Conservation (phyloP, 83 land plant genomes). For the Picea mariana region DNA sequence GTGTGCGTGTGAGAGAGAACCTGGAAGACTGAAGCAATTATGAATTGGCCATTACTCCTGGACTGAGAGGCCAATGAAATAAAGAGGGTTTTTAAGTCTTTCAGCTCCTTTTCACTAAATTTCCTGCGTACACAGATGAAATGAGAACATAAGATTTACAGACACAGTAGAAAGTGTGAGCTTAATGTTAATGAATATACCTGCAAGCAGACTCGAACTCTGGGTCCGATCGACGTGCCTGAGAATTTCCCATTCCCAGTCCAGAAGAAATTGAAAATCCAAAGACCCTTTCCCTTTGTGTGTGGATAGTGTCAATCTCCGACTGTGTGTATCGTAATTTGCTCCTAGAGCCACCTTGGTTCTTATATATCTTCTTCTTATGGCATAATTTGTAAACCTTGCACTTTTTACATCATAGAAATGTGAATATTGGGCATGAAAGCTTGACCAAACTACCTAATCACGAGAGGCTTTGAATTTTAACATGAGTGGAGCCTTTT, state of each 20-base stretch:
- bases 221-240: constrained; percentile 38
- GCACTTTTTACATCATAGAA: no score
- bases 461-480: no score
- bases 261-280: neutral
- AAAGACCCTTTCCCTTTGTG: neutral
- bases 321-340: no score
- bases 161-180: neutral
- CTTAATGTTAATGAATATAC: constrained; percentile 16
- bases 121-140: constrained; percentile 26
- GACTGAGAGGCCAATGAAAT: constrained; percentile 74
- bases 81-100: constrained; percentile 58
- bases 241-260: constrained; percentile 56
- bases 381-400: no score
- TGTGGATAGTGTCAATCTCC: neutral
- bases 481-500: no score
- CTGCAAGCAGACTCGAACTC: constrained; percentile 55
- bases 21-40: constrained; percentile 80
- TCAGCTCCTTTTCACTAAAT: constrained; percentile 56
- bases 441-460: no score
- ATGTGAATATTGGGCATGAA: no score
- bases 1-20: constrained; percentile 25
- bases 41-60: constrained; percentile 46
- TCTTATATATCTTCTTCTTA: no score
- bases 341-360: no score
- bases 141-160: neutral